Evolutionary conservation across 805 yeast genomes (phyloP), one percentile per base, ranked within the genome.

Genomic region (Zygosaccharomyces gambellarensis): DNA sequence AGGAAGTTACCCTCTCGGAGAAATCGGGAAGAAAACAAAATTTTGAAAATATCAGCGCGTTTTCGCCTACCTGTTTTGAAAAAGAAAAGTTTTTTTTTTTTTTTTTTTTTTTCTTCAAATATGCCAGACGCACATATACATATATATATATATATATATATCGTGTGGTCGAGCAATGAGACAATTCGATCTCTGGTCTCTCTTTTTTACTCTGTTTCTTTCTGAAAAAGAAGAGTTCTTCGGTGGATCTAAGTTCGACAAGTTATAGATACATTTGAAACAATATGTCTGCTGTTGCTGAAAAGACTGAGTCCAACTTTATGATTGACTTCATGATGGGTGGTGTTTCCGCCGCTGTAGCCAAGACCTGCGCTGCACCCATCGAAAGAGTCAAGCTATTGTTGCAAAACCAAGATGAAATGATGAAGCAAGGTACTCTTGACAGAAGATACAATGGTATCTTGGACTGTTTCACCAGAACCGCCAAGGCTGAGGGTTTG

Each of bases 261-360:
- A 30, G 34, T 36, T 27, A 43, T 28, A 43, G 36, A 43, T 22
- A 42, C 27, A 36, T 39, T 31, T 39, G 14, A 28, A 31, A 31
- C 38, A 54, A 43, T 45, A 61, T 59, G 65, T 41, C 44, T 41
- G 44, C 44, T 41, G 44, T 41, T 23, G 54, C 62, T 51, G 64
- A 62, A 49, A 54, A 56, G 50, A 57, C 57, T 43, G 57, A 63
- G 59, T 62, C 82, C 54, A 69, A 73, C 63, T 80, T 80, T 72
- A 65, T 74, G 64, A 66, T 77, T 69, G 86, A 83, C 72, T 87
- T 87, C 82, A 69, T 87, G 77, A 89, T 90, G 97, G 97, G 97
- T 78, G 97, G 97, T 89, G 95, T 90, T 65, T 89, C 97, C 78
- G 97, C 97, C 78, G 97, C 97, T 70, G 90, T 90, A 78, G 86